Base-by-base conservation (phyloP, 202 grass and related monocot genomes). In the Setaria viridis region DNA sequence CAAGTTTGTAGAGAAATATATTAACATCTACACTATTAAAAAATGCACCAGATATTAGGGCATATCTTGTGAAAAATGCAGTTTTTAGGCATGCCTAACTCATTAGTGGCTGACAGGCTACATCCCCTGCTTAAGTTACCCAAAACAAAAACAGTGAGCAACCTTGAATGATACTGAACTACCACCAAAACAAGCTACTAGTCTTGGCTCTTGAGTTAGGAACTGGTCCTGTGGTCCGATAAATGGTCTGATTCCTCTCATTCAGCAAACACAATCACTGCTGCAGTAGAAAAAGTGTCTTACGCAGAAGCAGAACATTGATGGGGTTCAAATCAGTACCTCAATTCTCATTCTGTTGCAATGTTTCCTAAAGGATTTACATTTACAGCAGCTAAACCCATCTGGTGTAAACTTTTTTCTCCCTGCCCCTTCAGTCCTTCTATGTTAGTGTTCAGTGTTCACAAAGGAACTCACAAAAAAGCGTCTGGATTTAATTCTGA, bases 161-260 rank as follows among this genome's bases (percentile, higher is more conserved):
- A 67, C 32, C 11, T 1, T 50, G 69, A 16, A 29, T 32, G 13
- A 30, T 50, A 72, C 12, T 72, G 45, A 51, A 50, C 2, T 72
- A 16, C 9, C 72, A 76, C 51, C 30, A 76, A 41, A 76, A 76
- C 35, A 58, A 76, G 72, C 16, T 56, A 37, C 33, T 74, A 74
- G 29, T 72, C 15, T 35, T 39, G 17, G 56, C 13, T 72, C 15
- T 35, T 39, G 17, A 19, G 7, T 37, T 39, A 67, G n/a, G 8
- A 59, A 59, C n/a, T 59, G n/a, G n/a, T 25, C n/a, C 7, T 59
- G 20, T 21, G 56, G 56, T 59, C 14, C 16, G 13, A 53, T 53
- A 51, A 12, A 51, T 15, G 11, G 11, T 21, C 3, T 5, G 32
- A 65, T 66, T 37, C 32, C 62, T n/a, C 29, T 66, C 62, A 33